Percentiles rank a stretch among this genome's conserved stretches.
Conservation (phyloP, 768 basidiomycete species). For the Mycena venus region DNA sequence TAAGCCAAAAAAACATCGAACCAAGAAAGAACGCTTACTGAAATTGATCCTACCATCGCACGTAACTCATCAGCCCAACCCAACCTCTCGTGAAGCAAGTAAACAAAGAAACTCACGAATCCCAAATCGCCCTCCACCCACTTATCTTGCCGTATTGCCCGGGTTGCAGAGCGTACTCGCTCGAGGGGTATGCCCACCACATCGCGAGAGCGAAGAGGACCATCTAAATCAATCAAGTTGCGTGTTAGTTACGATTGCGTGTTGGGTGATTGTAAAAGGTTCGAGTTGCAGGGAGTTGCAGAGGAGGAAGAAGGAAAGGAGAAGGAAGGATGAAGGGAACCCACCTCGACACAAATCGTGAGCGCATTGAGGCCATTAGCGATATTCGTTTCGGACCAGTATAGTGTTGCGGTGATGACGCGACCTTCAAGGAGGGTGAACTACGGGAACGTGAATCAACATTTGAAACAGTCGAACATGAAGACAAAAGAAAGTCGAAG, state of each 20-base stretch:
- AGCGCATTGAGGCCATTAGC: slow-evolving; percentile 88
- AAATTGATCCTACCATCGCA: slow-evolving; percentile 45
- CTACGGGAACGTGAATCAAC: too few species aligned
- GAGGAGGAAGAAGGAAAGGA: not conserved
- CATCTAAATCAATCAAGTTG: slow-evolving; percentile 74
- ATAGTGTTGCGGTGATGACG: slow-evolving; percentile 83
- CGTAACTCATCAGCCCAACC: too few species aligned
- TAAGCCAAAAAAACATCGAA: too few species aligned
- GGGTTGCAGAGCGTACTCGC: slow-evolving; percentile 81
- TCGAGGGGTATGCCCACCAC: slow-evolving; percentile 86
- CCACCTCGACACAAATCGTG: slow-evolving; percentile 86
- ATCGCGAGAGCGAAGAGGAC: slow-evolving; percentile 82
- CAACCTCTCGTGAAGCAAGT: too few species aligned
- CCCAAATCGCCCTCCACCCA: slow-evolving; percentile 16
- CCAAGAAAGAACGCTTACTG: too few species aligned
- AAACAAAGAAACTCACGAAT: slow-evolving; percentile 13
- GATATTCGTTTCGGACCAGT: slow-evolving; percentile 89
- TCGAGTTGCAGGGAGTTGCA: not conserved
- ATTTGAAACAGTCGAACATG: too few species aligned
- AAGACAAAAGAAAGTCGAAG: too few species aligned
- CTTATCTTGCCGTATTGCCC: not conserved
- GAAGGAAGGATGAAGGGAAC: not conserved
- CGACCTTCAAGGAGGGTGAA: slow-evolving; percentile 75
- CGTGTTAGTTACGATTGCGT: too few species aligned
- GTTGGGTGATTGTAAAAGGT: slow-evolving; percentile 1